A percentile compares a stretch with the other conserved stretches of the same genome.
Conservation (phyloP, 805 yeast species). For the Sporopachydermia quercuum region DNA sequence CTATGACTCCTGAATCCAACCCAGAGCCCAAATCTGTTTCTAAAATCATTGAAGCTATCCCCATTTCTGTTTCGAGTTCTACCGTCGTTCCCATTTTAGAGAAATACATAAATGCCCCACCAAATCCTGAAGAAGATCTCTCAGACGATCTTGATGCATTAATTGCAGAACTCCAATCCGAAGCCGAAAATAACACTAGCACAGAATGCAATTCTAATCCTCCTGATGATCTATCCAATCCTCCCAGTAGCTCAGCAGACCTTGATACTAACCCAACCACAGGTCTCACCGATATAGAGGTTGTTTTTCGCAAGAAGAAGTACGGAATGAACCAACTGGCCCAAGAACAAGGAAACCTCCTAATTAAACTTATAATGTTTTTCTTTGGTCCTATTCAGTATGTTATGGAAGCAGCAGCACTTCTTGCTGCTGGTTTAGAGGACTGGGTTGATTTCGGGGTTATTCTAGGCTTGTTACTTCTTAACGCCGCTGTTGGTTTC, state of each 20-base stretch:
- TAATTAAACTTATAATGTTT: neutral
- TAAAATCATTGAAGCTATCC: too few relatives aligned
- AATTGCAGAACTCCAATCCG: neutral
- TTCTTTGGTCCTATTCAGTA: neutral
- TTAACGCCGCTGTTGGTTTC: constrained; percentile 92
- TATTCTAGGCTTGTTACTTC: constrained; percentile 70
- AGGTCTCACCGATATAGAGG: neutral
- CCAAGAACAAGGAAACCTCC: neutral
- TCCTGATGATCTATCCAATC: neutral
- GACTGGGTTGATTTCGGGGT: constrained; percentile 99
- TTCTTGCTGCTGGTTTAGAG: constrained; percentile 88
- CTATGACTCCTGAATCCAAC: too few relatives aligned
- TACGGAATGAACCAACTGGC: neutral
- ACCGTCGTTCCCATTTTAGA: too few relatives aligned
- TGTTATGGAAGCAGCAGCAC: constrained; percentile 54
- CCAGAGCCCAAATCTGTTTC: too few relatives aligned
- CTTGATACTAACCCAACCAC: neutral
- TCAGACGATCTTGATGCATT: neutral
- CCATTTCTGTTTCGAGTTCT: too few relatives aligned
- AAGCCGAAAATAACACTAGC: neutral
- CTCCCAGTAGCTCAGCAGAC: neutral
- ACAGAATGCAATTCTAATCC: neutral
- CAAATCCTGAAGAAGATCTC: neutral
- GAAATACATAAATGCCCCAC: too few relatives aligned
- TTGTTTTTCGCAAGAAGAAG: neutral